A percentile compares a stretch with the other conserved stretches of the same genome.
phyloP scores from a whole-genome alignment of 371 early-diverging fungal species.

The Coemansia sp. region DNA sequence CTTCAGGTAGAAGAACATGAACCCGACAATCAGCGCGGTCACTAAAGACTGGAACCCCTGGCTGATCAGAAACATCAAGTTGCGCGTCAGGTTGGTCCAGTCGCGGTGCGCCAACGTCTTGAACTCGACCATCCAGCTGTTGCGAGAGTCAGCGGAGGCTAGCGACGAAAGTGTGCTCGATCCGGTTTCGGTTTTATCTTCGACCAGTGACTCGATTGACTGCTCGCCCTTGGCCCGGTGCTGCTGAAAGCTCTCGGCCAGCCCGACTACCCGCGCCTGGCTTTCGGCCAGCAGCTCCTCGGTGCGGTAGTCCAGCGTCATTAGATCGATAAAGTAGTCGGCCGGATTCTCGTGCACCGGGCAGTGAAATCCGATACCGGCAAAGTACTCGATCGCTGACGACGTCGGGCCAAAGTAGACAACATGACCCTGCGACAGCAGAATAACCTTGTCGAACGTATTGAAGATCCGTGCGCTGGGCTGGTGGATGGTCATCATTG shows the following conservation, averaged over 20 bases:
- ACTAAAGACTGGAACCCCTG: conserved; percentile 28
- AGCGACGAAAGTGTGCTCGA: conserved; percentile 13
- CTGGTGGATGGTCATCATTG: conserved; percentile 74
- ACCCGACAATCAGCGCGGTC: conserved; percentile 41
- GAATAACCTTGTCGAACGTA: conserved; percentile 67
- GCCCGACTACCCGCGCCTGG: conserved; percentile 21
- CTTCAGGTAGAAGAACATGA: conserved; percentile 51
- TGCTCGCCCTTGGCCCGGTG: conserved; percentile 7
- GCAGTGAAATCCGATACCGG: conserved; percentile 56
- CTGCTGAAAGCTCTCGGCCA: conserved; percentile 31
- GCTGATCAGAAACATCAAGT: conserved; percentile 32
- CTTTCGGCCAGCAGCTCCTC: conserved; percentile 23
- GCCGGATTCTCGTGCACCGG: conserved; percentile 59
- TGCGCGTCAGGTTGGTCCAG: conserved; percentile 47
- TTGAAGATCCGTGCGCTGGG: conserved; percentile 67
- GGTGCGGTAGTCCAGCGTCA: conserved; percentile 45
- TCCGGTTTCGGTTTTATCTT: neutral
- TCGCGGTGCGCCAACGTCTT: conserved; percentile 37
- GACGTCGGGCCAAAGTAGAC: conserved; percentile 65
- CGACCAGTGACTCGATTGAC: neutral
- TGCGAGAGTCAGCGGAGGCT: conserved; percentile 49
- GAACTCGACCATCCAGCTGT: conserved; percentile 47
- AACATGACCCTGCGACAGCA: conserved; percentile 67
- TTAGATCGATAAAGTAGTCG: conserved; percentile 62
- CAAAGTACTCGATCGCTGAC: conserved; percentile 57